Evolutionary conservation across 2,329 filamentous ascomycete genomes (phyloP).

Genomic region (Xylaria sp.): DNA sequence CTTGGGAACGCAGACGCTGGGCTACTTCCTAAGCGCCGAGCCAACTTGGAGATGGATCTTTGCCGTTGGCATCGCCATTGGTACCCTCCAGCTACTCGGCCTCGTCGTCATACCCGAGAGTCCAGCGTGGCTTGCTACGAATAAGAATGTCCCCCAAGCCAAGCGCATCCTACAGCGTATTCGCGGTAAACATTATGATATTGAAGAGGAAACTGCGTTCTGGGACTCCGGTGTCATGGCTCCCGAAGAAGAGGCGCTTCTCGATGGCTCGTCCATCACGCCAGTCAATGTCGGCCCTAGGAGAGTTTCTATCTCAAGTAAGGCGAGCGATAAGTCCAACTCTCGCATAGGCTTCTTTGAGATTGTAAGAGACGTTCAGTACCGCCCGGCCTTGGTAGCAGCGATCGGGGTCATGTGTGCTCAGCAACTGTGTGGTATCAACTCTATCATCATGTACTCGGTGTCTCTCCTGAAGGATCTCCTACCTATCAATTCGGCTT

Average conservation of each 20-base stretch:
- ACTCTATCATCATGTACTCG: conserved; percentile 98
- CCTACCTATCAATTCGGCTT: conserved; percentile 78
- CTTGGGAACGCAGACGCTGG: conserved; percentile 78
- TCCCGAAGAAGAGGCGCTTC: conserved; percentile 73
- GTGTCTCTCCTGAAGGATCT: conserved; percentile 85
- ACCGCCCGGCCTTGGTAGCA: conserved; percentile 77
- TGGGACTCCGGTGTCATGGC: conserved; percentile 57
- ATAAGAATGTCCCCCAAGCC: conserved; percentile 64
- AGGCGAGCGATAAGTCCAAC: conserved; percentile 33
- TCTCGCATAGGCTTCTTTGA: conserved; percentile 64
- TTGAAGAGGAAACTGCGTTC: conserved; percentile 72
- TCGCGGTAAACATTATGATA: conserved; percentile 69
- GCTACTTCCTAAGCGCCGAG: conserved; percentile 83
- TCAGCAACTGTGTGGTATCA: conserved; percentile 92
- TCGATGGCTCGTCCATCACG: conserved; percentile 49
- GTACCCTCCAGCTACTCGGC: conserved; percentile 68
- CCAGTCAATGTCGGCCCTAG: conserved; percentile 29
- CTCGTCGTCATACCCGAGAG: conserved; percentile 84
- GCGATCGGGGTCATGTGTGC: conserved; percentile 90
- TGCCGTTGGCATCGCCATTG: conserved; percentile 72
- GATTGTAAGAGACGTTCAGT: conserved; percentile 70
- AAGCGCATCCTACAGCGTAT: conserved; percentile 74
- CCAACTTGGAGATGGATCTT: conserved; percentile 85
- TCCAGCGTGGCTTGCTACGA: conserved; percentile 82
- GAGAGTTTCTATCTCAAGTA: conserved; percentile 32